Evolutionary conservation across 2,329 filamentous ascomycete species (phyloP).

Genomic region (Diaporthe sp.): DNA sequence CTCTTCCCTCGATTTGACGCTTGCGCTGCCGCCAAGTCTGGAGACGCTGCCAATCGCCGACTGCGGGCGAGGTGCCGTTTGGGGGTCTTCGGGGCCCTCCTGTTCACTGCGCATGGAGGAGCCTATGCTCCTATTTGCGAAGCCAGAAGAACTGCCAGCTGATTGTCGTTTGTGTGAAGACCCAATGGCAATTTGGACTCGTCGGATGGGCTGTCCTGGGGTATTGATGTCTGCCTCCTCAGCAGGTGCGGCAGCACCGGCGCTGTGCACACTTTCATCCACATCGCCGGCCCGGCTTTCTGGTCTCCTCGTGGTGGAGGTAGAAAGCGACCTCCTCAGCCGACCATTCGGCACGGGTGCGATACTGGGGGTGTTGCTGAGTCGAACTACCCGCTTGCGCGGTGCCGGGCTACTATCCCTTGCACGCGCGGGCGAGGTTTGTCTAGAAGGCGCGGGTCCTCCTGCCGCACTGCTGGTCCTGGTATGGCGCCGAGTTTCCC

Average conservation of each 20-base stretch:
- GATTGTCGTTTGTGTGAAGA: slow-evolving; percentile 53
- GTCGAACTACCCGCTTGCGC: slow-evolving; percentile 68
- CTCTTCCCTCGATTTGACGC: slow-evolving; percentile 70
- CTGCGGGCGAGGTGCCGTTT: slow-evolving; percentile 62
- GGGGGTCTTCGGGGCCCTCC: slow-evolving; percentile 62
- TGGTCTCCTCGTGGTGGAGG: slow-evolving; percentile 44
- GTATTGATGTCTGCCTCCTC: slow-evolving; percentile 60
- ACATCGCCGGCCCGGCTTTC: slow-evolving; percentile 47
- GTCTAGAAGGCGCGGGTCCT: slow-evolving; percentile 51
- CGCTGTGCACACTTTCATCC: slow-evolving; percentile 44
- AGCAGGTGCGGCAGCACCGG: slow-evolving; percentile 42
- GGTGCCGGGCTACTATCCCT: slow-evolving; percentile 64
- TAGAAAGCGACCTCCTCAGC: slow-evolving; percentile 65
- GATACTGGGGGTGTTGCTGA: slow-evolving; percentile 62
- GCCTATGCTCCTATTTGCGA: slow-evolving; percentile 47
- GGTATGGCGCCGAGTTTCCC: slow-evolving; percentile 55
- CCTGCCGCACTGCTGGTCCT: slow-evolving; percentile 62
- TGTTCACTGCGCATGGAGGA: slow-evolving; percentile 58
- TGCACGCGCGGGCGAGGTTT: slow-evolving; percentile 59
- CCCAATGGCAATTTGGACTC: slow-evolving; percentile 67
- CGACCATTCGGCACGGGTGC: slow-evolving; percentile 52
- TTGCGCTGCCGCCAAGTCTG: slow-evolving; percentile 65
- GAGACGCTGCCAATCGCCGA: slow-evolving; percentile 64
- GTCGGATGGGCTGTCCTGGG: slow-evolving; percentile 62
- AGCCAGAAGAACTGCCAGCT: slow-evolving; percentile 50